Evolutionary conservation across 2,329 filamentous ascomycete genomes (phyloP).

Genomic region (Fulvia fulva): DNA sequence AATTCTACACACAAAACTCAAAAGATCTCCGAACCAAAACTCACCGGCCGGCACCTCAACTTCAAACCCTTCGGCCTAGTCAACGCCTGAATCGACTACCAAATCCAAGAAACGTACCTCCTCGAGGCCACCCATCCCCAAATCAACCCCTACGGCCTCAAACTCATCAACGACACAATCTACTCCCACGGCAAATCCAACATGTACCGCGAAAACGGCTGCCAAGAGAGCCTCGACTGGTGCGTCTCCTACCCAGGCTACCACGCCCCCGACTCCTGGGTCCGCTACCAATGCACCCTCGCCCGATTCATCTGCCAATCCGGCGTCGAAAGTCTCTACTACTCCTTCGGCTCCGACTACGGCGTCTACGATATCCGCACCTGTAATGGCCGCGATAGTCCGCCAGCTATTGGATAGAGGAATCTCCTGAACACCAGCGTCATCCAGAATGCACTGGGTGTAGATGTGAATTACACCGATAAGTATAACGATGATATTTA

Average conservation of each 20-base stretch:
- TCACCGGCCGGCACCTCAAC: conserved; percentile 3
- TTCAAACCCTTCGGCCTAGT: conserved; percentile 9
- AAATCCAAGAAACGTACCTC: conserved; percentile 2
- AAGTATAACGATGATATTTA: conserved; percentile 40
- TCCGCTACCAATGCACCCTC: not conserved
- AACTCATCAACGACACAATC: conserved; percentile 8
- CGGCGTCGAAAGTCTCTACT: conserved; percentile 3
- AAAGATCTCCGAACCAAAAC: conserved; percentile 41
- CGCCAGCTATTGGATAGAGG: conserved; percentile 52
- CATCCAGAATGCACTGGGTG: conserved; percentile 55
- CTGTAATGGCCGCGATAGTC: conserved; percentile 46
- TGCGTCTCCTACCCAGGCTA: not conserved
- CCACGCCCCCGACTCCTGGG: not conserved
- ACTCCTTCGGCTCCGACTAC: not conserved
- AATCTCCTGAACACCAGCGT: conserved; percentile 54
- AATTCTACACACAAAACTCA: conserved; percentile 56
- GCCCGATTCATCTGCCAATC: conserved; percentile 5
- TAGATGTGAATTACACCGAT: conserved; percentile 54
- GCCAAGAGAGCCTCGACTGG: not conserved
- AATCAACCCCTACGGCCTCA: conserved; percentile 8
- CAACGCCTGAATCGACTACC: conserved; percentile 2
- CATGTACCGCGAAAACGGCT: conserved; percentile 1
- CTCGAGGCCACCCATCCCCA: conserved; percentile 2
- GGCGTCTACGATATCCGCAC: conserved; percentile 8
- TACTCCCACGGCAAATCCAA: conserved; percentile 5